Evolutionary conservation across 495 filamentous ascomycete genomes (phyloP).

Genomic region (Durotheca rogersii): DNA sequence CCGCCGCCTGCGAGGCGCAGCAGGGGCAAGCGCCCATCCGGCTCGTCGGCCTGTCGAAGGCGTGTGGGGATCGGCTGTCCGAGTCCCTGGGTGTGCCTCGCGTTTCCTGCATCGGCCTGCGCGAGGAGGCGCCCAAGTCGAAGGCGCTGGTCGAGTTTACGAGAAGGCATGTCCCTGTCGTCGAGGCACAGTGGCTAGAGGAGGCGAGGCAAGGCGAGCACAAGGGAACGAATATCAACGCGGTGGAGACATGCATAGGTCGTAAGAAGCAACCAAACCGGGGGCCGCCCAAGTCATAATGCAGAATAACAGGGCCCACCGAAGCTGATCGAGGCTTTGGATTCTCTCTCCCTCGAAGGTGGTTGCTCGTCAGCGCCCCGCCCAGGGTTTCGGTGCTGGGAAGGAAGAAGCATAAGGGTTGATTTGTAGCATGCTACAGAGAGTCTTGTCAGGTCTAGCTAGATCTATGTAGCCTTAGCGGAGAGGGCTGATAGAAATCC

Average conservation of each 20-base stretch:
- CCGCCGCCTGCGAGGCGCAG: slow-evolving; percentile 49
- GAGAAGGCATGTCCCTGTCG: slow-evolving; percentile 44
- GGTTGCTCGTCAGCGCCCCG: no score
- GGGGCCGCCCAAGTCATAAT: not conserved
- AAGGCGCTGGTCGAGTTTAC: slow-evolving; percentile 53
- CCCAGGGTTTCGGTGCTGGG: no score
- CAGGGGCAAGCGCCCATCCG: slow-evolving; percentile 43
- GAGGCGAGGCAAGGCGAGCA: slow-evolving; percentile 26
- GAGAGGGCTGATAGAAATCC: no score
- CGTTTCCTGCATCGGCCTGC: slow-evolving; percentile 59
- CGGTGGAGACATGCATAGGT: slow-evolving; percentile 42
- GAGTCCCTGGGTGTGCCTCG: slow-evolving; percentile 56
- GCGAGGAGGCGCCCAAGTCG: slow-evolving; percentile 48
- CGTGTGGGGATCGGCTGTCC: slow-evolving; percentile 52
- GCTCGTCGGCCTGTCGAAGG: slow-evolving; percentile 56
- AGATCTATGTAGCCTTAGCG: no score
- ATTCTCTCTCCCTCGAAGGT: no score
- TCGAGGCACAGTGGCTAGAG: slow-evolving; percentile 31
- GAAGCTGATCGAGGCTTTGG: not conserved
- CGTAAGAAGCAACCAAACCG: slow-evolving; percentile 34
- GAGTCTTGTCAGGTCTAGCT: no score
- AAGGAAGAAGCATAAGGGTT: no score
- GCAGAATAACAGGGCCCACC: not conserved
- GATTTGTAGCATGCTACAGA: no score
- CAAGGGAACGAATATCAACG: slow-evolving; percentile 32